These are phyloP conservation scores for Calonectria multiphialidica DNA, from an alignment of 2,329 filamentous ascomycete genomes.

Conservation along the genomic window DNA sequence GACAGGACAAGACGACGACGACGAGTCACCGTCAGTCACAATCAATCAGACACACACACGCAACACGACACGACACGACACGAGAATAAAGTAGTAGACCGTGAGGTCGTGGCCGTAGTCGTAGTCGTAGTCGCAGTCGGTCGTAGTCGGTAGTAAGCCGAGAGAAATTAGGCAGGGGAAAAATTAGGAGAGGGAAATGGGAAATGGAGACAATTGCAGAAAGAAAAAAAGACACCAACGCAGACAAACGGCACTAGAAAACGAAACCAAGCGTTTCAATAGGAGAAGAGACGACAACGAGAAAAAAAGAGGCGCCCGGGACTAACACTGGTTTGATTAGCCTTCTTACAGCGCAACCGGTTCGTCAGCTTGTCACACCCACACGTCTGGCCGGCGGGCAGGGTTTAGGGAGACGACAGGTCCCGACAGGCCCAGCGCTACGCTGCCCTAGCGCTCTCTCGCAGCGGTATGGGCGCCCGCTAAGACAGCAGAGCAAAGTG, in stretches of 20 bases:
- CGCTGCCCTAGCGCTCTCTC: too few relatives aligned
- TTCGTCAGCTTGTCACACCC: not conserved
- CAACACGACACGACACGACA: not conserved
- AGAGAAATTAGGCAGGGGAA: too few relatives aligned
- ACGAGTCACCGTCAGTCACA: not conserved
- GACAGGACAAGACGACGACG: not conserved
- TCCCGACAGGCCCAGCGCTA: not conserved
- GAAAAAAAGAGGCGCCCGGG: constrained; percentile 1
- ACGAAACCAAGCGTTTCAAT: not conserved
- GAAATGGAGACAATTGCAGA: not conserved
- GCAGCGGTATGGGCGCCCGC: not conserved
- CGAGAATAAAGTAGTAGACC: not conserved
- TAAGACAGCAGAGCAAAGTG: not conserved
- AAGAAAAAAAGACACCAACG: not conserved
- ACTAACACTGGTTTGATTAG: constrained; percentile 13
- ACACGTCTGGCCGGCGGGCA: not conserved
- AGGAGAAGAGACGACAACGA: not conserved
- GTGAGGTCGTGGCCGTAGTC: too few relatives aligned
- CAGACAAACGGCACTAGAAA: not conserved
- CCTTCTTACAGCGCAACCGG: not conserved
- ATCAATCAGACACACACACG: not conserved
- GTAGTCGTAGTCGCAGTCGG: too few relatives aligned
- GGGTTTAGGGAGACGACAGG: not conserved
- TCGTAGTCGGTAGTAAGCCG: too few relatives aligned
- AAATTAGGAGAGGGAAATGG: not conserved